Evolutionary conservation across 345 rosid genomes (phyloP).

Genomic region (Gossypium anomalum): DNA sequence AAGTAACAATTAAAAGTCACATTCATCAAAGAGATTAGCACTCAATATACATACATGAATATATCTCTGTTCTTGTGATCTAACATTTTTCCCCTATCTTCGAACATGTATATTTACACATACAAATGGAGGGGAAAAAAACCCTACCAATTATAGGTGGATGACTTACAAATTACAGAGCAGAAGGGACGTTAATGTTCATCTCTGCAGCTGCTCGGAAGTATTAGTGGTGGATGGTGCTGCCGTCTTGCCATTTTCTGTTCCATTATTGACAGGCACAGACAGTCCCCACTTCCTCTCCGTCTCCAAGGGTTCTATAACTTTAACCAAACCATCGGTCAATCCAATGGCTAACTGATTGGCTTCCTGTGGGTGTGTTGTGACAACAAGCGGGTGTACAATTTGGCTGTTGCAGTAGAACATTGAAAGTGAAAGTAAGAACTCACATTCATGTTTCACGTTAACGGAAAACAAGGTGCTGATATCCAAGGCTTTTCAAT

Average conservation of each 20-base stretch:
- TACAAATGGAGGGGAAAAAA: neutral
- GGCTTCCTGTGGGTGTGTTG: slow-evolving; percentile 71
- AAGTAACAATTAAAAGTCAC: neutral
- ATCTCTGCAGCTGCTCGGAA: slow-evolving; percentile 49
- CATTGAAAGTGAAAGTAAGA: neutral
- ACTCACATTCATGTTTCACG: neutral
- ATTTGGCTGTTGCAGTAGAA: slow-evolving; percentile 27
- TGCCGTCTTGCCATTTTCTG: slow-evolving; percentile 36
- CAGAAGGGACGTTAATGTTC: slow-evolving; percentile 10
- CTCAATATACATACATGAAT: slow-evolving; percentile 10
- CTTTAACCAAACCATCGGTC: slow-evolving; percentile 56
- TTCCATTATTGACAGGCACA: slow-evolving; percentile 40
- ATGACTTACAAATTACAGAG: slow-evolving; percentile 20
- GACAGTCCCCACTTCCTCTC: slow-evolving; percentile 53
- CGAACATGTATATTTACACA: slow-evolving; percentile 11
- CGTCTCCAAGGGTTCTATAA: slow-evolving; percentile 58
- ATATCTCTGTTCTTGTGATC: neutral
- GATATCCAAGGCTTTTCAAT: neutral
- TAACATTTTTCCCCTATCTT: neutral
- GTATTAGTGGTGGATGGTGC: slow-evolving; percentile 40
- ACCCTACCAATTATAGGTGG: slow-evolving; percentile 20
- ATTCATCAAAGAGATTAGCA: slow-evolving; percentile 18
- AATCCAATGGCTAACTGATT: slow-evolving; percentile 65
- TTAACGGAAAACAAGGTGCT: neutral
- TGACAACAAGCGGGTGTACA: slow-evolving; percentile 45